phyloP scores from a whole-genome alignment of 768 basidiomycete genomes.

The Harrya chromipes region DNA sequence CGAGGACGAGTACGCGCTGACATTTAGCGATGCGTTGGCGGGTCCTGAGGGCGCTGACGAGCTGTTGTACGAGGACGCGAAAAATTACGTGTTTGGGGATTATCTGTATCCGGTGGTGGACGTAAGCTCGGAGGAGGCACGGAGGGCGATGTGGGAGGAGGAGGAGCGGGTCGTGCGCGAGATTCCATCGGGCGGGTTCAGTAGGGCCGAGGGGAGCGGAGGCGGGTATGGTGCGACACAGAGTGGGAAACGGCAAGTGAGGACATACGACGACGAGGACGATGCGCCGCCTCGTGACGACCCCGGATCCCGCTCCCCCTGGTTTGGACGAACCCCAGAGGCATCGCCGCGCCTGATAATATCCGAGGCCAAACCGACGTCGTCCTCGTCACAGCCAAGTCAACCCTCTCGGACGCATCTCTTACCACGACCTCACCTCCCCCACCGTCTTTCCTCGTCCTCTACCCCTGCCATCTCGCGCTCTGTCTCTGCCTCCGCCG shows the following conservation, averaged over 20 bases:
- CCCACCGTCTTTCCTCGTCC: slow-evolving; percentile 7
- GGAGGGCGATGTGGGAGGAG: slow-evolving; percentile 27
- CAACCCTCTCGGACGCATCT: slow-evolving; percentile 2
- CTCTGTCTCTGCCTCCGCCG: neutral
- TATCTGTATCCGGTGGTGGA: slow-evolving; percentile 90
- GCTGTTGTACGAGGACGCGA: slow-evolving; percentile 69
- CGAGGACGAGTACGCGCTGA: slow-evolving; percentile 32
- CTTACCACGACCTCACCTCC: slow-evolving; percentile 10
- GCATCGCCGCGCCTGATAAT: slow-evolving; percentile 5
- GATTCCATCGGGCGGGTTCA: slow-evolving; percentile 11
- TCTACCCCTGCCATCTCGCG: too few species aligned
- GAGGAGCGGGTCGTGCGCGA: slow-evolving; percentile 31
- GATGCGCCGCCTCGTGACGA: neutral
- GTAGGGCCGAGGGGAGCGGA: neutral
- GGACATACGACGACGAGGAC: slow-evolving; percentile 3
- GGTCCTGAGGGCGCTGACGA: slow-evolving; percentile 72
- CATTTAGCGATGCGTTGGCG: slow-evolving; percentile 26
- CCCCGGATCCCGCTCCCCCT: too few species aligned
- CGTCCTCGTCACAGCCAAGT: slow-evolving; percentile 4
- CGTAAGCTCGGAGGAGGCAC: slow-evolving; percentile 58
- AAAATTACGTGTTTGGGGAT: slow-evolving; percentile 82
- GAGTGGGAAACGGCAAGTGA: slow-evolving; percentile 5
- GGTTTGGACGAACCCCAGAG: neutral
- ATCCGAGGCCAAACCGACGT: slow-evolving; percentile 9
- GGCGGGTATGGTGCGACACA: slow-evolving; percentile 29